Conservation (phyloP, 2,329 filamentous ascomycete species). For the Ophiostoma pallidulum region DNA sequence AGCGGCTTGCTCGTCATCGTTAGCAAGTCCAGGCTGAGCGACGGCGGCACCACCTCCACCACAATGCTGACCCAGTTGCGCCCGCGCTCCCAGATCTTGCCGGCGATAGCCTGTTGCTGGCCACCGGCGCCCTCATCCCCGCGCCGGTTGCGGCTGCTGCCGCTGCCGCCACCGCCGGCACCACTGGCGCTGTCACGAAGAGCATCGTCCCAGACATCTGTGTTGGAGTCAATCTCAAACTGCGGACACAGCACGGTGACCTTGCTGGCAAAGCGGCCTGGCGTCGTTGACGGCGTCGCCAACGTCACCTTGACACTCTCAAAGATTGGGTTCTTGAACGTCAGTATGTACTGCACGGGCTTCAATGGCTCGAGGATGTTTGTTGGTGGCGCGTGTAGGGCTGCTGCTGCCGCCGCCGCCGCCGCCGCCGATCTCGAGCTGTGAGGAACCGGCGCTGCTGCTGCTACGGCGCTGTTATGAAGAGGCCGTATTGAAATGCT, state of each 20-base stretch:
- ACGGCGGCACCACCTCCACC: conserved; percentile 71
- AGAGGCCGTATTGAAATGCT: conserved; percentile 64
- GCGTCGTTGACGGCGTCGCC: conserved; percentile 71
- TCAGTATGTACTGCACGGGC: conserved; percentile 72
- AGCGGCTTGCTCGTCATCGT: conserved; percentile 20
- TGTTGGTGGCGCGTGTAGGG: neutral
- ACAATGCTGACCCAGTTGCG: conserved; percentile 94
- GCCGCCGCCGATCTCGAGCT: conserved; percentile 19
- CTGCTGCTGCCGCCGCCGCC: conserved; percentile 11
- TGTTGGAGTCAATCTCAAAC: conserved; percentile 90
- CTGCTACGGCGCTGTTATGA: conserved; percentile 17
- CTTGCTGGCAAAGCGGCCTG: conserved; percentile 64
- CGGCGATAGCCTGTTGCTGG: conserved; percentile 63
- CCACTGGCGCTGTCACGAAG: conserved; percentile 45
- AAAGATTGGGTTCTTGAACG: conserved; percentile 89
- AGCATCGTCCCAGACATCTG: conserved; percentile 80
- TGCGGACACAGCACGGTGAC: conserved; percentile 91
- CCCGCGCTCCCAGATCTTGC: conserved; percentile 92
- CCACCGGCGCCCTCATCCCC: conserved; percentile 28
- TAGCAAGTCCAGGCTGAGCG: conserved; percentile 33
- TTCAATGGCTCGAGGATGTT: conserved; percentile 47
- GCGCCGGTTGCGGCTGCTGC: conserved; percentile 29
- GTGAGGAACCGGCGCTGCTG: neutral
- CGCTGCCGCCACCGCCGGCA: conserved; percentile 22
- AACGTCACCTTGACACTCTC: conserved; percentile 81